Conservation (phyloP, 1,284 basidiomycete species). For the Uromyces viciae-fabae region DNA sequence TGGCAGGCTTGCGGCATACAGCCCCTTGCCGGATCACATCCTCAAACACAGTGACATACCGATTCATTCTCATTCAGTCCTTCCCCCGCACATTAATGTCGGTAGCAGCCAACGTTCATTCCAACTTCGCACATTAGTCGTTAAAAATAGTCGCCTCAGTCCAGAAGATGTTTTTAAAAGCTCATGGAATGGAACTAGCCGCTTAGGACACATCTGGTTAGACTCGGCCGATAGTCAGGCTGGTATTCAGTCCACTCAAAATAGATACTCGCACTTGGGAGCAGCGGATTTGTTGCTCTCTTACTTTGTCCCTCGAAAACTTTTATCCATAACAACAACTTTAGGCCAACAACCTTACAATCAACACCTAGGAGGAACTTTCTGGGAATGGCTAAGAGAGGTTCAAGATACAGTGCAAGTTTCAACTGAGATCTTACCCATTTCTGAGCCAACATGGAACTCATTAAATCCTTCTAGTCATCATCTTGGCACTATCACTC, state of each 20-base stretch:
- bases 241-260: background rate
- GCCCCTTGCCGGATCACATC: constrained; percentile 20
- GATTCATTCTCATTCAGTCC: background rate
- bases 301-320: constrained; percentile 18
- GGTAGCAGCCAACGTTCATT: too few relatives aligned
- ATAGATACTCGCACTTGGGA: constrained; percentile 18
- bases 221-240: constrained; percentile 22
- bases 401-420: constrained; percentile 9
- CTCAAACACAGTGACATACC: background rate
- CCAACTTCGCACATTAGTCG: constrained; percentile 23
- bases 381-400: constrained; percentile 26
- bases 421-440: background rate
- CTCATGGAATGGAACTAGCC: background rate
- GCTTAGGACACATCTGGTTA: constrained; percentile 24
- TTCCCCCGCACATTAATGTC: background rate
- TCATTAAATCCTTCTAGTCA: background rate
- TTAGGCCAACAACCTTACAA: background rate
- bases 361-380: background rate
- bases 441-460: background rate
- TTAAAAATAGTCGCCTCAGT: constrained; percentile 2
- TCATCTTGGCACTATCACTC: too few relatives aligned
- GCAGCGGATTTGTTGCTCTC: constrained; percentile 10
- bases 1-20: background rate
- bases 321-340: background rate
- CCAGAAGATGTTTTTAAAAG: constrained; percentile 17